A percentile compares a stretch with the other conserved stretches of the same genome.
Evolutionary conservation across 2,329 filamentous ascomycete species (phyloP).

Genomic region (Aspergillus sp.): DNA sequence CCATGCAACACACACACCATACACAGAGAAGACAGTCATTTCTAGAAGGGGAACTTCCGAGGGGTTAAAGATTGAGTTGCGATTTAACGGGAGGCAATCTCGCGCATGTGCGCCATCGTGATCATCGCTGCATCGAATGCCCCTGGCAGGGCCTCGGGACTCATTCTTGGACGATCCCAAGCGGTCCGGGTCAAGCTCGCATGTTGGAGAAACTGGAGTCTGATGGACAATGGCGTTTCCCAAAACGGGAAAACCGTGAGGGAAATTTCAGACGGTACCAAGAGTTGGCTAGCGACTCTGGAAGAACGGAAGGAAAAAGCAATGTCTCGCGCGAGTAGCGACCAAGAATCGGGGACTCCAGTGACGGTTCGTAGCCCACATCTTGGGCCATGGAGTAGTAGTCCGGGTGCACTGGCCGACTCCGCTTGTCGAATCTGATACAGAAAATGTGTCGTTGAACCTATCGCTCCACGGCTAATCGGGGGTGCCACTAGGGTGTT

Average conservation of each 20-base stretch:
- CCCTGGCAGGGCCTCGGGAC: not conserved
- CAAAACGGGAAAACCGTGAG: not conserved
- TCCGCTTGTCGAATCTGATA: not conserved
- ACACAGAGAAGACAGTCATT: no score
- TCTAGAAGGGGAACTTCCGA: not conserved
- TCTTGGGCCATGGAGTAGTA: not conserved
- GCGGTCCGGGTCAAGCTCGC: not conserved
- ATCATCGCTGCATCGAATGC: not conserved
- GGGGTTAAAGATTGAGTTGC: not conserved
- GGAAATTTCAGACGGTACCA: not conserved
- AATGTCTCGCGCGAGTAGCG: not conserved
- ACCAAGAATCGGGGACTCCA: not conserved
- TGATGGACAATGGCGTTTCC: slow-evolving; percentile 6
- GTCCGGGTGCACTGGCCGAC: not conserved
- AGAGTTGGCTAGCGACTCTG: not conserved
- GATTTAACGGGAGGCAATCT: not conserved
- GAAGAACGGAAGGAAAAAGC: not conserved
- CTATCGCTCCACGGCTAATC: not conserved
- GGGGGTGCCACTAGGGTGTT: not conserved
- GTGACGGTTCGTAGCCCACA: not conserved
- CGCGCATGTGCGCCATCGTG: not conserved
- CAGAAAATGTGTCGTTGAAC: not conserved
- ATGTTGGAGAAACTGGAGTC: not conserved
- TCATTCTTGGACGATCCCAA: no score
- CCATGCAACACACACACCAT: not conserved